Evolutionary conservation across 352 stramenopile genomes (phyloP), one percentile per base, ranked within the genome.

Genomic region (Phytophthora capsici): DNA sequence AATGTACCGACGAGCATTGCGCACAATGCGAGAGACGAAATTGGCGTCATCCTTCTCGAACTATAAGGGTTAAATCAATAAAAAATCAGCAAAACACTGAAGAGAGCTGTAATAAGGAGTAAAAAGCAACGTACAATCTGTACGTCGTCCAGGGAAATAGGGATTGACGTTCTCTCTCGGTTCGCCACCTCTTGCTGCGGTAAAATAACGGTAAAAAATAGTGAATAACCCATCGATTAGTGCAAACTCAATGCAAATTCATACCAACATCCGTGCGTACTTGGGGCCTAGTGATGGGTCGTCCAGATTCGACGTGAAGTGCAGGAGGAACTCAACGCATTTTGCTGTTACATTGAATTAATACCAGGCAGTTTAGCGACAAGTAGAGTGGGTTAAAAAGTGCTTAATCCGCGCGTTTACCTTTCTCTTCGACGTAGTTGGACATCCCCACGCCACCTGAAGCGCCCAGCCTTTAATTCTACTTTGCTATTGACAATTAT

Each of bases 1-100:
- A 22, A 97, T 82, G 80, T 97, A 98, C 20, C 93, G 78, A 6
- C 84, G 71, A 49, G 91, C 90, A 66, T 98, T 98, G 30, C 79
- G 79, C 53, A 86, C 53, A 47, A 98, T 91, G 49, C 91, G 94
- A 6, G 76, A 69, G 25, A 94, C 90, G 52, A 98, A 94, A 16
- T 76, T 75, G 8, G 89, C 72, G 45, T 97, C 90, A 34, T 93
- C 84, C 14, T 63, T 66, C 43, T 94, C 80, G 63, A 83, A 89
- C 88, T 96, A 30, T 23, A 30, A 61, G 17, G 7, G 12, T n/a
- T 41, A 12, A 48, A n/a, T 71, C 0, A 4, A 19, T 30, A 72
- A 0, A n/a, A 52, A 60, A 40, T 86, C 74, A 55, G 85, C 77
- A 17, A 87, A 56, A 26, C 73, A 60, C 32, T 49, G 28, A 34